Evolutionary conservation across 2,329 filamentous ascomycete genomes (phyloP).

Genomic region (Aureobasidium zeae): DNA sequence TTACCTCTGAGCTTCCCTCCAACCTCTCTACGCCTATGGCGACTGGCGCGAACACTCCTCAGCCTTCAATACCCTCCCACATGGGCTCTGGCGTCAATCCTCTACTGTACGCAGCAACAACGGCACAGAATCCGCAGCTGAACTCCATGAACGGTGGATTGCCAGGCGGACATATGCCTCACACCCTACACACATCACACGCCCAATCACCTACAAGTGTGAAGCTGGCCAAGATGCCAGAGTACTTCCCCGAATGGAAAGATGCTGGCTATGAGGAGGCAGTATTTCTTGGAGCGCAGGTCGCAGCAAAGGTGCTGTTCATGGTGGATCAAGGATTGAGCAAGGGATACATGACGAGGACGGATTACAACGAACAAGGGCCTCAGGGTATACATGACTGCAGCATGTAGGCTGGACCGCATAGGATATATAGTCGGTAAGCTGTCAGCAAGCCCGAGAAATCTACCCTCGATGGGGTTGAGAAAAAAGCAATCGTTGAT

Average conservation of each 20-base stretch:
- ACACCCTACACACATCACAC: slow-evolving; percentile 52
- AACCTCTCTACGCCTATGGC: slow-evolving; percentile 85
- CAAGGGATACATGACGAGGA: slow-evolving; percentile 61
- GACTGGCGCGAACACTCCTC: slow-evolving; percentile 86
- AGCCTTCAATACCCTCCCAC: slow-evolving; percentile 39
- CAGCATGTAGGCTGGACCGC: slow-evolving; percentile 7
- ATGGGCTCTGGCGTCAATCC: slow-evolving; percentile 61
- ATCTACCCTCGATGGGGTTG: slow-evolving; percentile 1
- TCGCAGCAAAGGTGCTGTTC: slow-evolving; percentile 69
- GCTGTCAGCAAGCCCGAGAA: neutral
- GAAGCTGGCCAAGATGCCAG: slow-evolving; percentile 66
- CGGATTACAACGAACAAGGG: slow-evolving; percentile 59
- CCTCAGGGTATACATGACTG: slow-evolving; percentile 55
- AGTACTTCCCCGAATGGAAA: slow-evolving; percentile 87
- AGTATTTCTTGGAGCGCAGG: slow-evolving; percentile 77
- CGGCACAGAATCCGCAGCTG: slow-evolving; percentile 50
- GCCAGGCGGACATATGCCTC: slow-evolving; percentile 25
- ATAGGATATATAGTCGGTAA: neutral
- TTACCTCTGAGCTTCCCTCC: slow-evolving; percentile 91
- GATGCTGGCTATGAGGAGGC: slow-evolving; percentile 67
- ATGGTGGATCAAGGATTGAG: slow-evolving; percentile 56
- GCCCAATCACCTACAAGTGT: slow-evolving; percentile 75
- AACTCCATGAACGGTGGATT: slow-evolving; percentile 29
- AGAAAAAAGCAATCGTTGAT: too few species aligned
- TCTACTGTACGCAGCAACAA: slow-evolving; percentile 82